Base-by-base conservation (phyloP, 1,284 basidiomycete genomes). In the Anthracocystis panici-leucophaei region DNA sequence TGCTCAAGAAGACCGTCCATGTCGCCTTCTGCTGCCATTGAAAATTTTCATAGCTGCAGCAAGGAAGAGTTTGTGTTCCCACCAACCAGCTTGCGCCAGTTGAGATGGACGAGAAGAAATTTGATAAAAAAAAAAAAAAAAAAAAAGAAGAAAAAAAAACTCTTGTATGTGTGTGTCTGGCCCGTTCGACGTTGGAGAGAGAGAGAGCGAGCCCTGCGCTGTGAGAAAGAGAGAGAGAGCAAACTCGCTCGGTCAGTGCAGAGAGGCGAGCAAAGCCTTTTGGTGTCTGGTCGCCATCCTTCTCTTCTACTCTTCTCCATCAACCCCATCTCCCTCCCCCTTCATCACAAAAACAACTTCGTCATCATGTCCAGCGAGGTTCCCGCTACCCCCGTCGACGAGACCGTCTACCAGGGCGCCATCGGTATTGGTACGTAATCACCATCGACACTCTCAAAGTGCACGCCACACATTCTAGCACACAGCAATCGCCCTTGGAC, bases 331-430 rank as follows among this genome's bases (percentile, higher is more conserved):
- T 41, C 49, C 40, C 33, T 68, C 33, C 68, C 60, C 51, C 59
- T 51, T 44, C 65, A 62, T 58, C 66, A 57, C 44, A 20, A 64
- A 58, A 45, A 42, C 27, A 65, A 67, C 70, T 72, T 75, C 75
- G 65, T 80, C 81, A 78, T 68, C 75, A 79, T 82, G 82, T 79
- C 82, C 72, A 80, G 65, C 68, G 83, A 84, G 77, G 75, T 83
- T 68, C 83, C 83, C 67, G 62, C 82, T 70, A 82, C 79, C 63
- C 79, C 74, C 65, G 79, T 78, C 77, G 94, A 96, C 86, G 95
- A 83, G 64, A 76, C 96, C 88, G 87, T 92, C 85, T 97, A 92
- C 88, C 93, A 96, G 86, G 95, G 95, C 88, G 95, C 95, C 87
- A 90, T 97, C 88, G 95, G 95, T 88, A 96, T 97, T 86, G 94